Conservation (phyloP, 2,329 filamentous ascomycete species). For the Tolypocladium ovalisporum region DNA sequence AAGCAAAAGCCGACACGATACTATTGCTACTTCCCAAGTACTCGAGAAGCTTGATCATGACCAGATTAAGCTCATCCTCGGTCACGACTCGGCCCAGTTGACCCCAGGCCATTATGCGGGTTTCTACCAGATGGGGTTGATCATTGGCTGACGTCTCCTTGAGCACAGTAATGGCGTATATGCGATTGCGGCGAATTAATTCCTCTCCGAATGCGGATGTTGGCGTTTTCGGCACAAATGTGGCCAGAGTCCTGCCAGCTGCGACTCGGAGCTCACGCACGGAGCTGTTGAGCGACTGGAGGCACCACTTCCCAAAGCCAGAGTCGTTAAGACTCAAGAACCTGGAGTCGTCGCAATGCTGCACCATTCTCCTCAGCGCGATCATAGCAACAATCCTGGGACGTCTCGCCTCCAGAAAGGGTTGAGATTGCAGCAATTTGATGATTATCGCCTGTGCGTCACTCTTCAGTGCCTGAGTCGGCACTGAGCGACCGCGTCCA, state of each 20-base stretch:
- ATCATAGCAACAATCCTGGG: conserved; percentile 62
- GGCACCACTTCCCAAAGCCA: conserved; percentile 64
- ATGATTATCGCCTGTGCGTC: conserved; percentile 32
- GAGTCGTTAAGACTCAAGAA: conserved; percentile 60
- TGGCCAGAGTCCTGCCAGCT: conserved; percentile 56
- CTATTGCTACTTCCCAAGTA: conserved; percentile 78
- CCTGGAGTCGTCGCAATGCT: conserved; percentile 49
- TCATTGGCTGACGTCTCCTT: conserved; percentile 61
- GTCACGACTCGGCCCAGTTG: conserved; percentile 66
- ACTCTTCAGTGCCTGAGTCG: conserved; percentile 16
- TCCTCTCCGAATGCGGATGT: conserved; percentile 10
- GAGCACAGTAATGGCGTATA: conserved; percentile 59
- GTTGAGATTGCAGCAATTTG: conserved; percentile 30
- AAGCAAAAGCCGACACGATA: conserved; percentile 70
- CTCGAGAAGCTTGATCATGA: conserved; percentile 72
- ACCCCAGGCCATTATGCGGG: conserved; percentile 77
- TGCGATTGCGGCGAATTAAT: conserved; percentile 37
- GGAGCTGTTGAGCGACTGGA: conserved; percentile 74
- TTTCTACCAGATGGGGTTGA: conserved; percentile 62
- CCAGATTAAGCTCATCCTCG: conserved; percentile 77
- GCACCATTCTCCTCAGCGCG: conserved; percentile 56
- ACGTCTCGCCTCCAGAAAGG: conserved; percentile 43
- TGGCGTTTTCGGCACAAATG: conserved; percentile 42
- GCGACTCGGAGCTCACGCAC: conserved; percentile 75
- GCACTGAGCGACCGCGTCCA: not conserved